phyloP scores from a whole-genome alignment of 805 yeast genomes.

The Lipomyces mesembrius region DNA sequence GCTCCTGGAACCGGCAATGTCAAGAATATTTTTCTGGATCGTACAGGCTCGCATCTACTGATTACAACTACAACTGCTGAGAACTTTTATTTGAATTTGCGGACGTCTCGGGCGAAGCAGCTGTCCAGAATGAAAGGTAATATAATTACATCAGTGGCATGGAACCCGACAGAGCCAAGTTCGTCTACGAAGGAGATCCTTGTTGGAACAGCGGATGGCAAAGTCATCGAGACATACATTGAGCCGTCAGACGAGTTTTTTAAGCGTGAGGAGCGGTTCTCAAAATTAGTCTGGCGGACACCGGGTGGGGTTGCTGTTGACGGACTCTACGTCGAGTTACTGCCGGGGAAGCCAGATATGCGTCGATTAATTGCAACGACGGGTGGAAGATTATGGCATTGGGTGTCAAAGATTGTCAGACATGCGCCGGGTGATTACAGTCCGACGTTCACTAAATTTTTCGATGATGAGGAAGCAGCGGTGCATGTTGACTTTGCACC shows the following conservation, averaged over 20 bases:
- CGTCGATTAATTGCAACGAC: conserved; percentile 29
- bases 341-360: conserved; percentile 37
- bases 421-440: conserved; percentile 37
- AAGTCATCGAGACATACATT: conserved; percentile 53
- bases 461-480: conserved; percentile 39
- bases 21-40: conserved; percentile 54
- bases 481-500: conserved; percentile 33
- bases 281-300: conserved; percentile 51
- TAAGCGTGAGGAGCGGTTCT: conserved; percentile 50
- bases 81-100: conserved; percentile 54
- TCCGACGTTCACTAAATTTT: conserved; percentile 43
- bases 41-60: conserved; percentile 57
- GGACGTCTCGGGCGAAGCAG: conserved; percentile 49
- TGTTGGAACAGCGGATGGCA: conserved; percentile 56
- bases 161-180: conserved; percentile 48
- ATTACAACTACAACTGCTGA: conserved; percentile 55
- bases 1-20: conserved; percentile 43
- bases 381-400: conserved; percentile 35
- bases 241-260: conserved; percentile 54
- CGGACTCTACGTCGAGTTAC: conserved; percentile 34
- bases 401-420: conserved; percentile 32
- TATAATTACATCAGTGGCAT: conserved; percentile 51
- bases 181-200: conserved; percentile 54
- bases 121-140: conserved; percentile 56
- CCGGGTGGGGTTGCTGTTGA: conserved; percentile 41